phyloP scores from a whole-genome alignment of 2,329 filamentous ascomycete species.

The Talaromyces rugulosus region DNA sequence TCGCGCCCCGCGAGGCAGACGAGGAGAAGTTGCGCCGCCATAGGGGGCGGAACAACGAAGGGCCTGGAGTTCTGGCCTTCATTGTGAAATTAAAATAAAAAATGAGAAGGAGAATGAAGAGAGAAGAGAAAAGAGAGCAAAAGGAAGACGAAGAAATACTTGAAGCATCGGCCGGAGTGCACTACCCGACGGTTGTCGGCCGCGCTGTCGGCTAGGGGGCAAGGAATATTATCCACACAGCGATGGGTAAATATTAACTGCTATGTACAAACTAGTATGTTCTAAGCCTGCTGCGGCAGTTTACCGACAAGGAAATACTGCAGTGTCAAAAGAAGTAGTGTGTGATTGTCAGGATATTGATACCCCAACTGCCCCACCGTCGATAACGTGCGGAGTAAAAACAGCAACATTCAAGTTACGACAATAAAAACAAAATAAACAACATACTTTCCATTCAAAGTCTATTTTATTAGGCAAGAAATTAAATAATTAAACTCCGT shows the following conservation, averaged over 20 bases:
- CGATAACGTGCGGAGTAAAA: neutral
- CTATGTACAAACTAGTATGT: neutral
- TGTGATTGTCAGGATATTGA: neutral
- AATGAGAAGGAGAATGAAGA: neutral
- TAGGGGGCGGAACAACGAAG: slow-evolving; percentile 29
- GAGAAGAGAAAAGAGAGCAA: neutral
- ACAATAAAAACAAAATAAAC: no score
- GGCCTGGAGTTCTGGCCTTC: slow-evolving; percentile 23
- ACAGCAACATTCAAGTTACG: neutral
- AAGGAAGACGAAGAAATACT: slow-evolving; percentile 4
- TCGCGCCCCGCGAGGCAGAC: slow-evolving; percentile 59
- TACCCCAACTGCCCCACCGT: neutral
- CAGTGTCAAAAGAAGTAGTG: neutral
- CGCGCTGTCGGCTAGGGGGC: neutral
- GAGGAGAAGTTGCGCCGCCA: slow-evolving; percentile 60
- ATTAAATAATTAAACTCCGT: neutral
- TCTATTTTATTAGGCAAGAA: neutral
- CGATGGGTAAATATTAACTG: neutral
- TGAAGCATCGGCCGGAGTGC: neutral
- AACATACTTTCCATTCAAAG: neutral
- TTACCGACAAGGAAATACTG: neutral
- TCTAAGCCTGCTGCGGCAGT: neutral
- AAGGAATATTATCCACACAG: neutral
- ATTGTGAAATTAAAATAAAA: slow-evolving; percentile 3
- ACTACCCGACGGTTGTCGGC: neutral